Base-by-base conservation (phyloP, 1,284 basidiomycete genomes). In the Agaricales sp. region DNA sequence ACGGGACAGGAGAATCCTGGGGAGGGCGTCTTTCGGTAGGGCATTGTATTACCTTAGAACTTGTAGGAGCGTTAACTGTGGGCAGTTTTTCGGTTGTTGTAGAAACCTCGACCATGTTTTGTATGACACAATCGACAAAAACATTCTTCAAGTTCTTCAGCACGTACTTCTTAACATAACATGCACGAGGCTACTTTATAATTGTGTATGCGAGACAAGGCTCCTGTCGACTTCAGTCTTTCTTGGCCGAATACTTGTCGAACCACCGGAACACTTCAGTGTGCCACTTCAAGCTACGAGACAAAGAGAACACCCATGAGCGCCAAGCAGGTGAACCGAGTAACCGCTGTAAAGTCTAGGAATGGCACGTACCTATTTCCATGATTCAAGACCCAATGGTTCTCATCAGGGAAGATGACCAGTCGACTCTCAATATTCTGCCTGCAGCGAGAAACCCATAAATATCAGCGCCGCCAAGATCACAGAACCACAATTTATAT, bases 341-440 rank as follows among this genome's bases (percentile, higher is more conserved):
- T 38, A n/a, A 38, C 30, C 24, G 50, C 8, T 16, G 24, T 26
- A 8, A 35, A 11, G 11, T 35, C n/a, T 11, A 8, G 30, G 8
- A 30, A 21, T 3, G 4, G 19, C 24, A 56, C 67, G 26, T 24
- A 78, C 78, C 77, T 86, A 58, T 89, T 89, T 48, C 80, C 81
- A 54, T 82, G 82, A 50, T 87, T 77, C 52, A 86, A 56, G 8
- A 89, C 87, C 89, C 89, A 94, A 63, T 95, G 92, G 59, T 95
- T 95, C 70, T 96, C 93, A 58, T 91, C 83, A 0, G 88, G 88
- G 76, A 96, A 96, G 56, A 93, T 81, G 8, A 96, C 77, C 46
- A 96, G 73, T 46, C 93, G 78, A 54, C 80, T 87, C 3, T 87
- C 87, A 23, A 96, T 68, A 12, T 78, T 80, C 47, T 73, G 77